Base-by-base conservation (phyloP, 495 filamentous ascomycete genomes). In the Penicillium chermesinum region DNA sequence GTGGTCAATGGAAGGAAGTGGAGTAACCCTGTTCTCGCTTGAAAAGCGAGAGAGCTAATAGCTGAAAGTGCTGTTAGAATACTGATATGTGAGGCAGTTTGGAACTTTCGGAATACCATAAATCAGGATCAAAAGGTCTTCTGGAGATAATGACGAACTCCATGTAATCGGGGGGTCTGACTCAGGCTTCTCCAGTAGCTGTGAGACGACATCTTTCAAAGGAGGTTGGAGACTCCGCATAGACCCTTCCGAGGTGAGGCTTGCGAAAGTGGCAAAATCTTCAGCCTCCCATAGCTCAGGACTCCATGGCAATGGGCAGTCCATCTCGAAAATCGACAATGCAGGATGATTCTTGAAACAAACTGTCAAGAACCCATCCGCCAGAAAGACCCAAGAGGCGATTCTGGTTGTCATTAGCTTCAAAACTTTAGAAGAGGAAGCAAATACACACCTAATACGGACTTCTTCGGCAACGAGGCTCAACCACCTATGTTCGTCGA, bases 281-380 rank as follows among this genome's bases (percentile, higher is more conserved):
- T 69, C 66, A 14, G 68, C 66, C 40, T 69, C 68, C 53, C 65
- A 71, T 43, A 70, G 32, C 20, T 61, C 63, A 13, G 65, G 58
- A 12, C 51, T 57, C 66, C 66, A 71, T 0, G 68, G 63, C 22
- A 71, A 65, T 30, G 64, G 49, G 38, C 66, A 67, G 17, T 66
- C 53, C 61, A 71, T 62, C 44, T 70, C 68, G 27, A 67, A 69
- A 7, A 62, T 58, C 3, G 68, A 64, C 9, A 71, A 27, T 7
- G 59, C 47, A 0, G 68, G 68, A 36, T 64, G 59, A 19, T 64
- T 69, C 4, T 70, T 71, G 46, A 70, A 70, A 35, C 64, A 70
- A 12, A 70, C 62, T 0, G 66, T 69, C 3, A 71, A 55, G 32
- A 67, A 68, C n/a, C 66, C 64, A 38, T 71, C 68, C 0, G 65